Conservation (phyloP, 2,329 filamentous ascomycete species). For the Diaporthe batatas region DNA sequence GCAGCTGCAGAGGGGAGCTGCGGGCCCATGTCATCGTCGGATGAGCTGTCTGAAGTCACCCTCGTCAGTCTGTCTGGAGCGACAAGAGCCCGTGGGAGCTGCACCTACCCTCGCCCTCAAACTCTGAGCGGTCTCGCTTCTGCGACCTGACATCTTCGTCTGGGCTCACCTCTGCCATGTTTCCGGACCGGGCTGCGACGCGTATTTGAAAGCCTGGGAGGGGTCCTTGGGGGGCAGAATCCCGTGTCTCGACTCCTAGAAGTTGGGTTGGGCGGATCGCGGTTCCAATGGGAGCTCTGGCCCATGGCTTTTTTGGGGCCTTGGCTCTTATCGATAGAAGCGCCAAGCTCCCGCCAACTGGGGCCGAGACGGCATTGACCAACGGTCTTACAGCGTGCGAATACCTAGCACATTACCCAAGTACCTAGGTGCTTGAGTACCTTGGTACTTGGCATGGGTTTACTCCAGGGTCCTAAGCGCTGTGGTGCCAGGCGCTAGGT, state of each 20-base stretch:
- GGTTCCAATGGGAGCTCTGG: not conserved
- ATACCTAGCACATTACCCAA: not conserved
- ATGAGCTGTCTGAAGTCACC: constrained; percentile 64
- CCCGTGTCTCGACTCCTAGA: not conserved
- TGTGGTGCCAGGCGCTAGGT: no score
- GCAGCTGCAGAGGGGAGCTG: constrained; percentile 84
- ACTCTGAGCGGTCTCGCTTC: constrained; percentile 70
- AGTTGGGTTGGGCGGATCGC: not conserved
- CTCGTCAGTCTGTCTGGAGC: constrained; percentile 21
- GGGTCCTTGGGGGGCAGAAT: no score
- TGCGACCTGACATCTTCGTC: constrained; percentile 55
- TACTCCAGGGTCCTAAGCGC: not conserved
- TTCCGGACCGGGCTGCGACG: not conserved
- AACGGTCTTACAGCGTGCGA: constrained; percentile 8
- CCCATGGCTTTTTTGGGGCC: not conserved
- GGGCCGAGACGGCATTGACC: constrained; percentile 3
- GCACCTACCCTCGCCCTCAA: constrained; percentile 60
- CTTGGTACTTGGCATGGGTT: not conserved
- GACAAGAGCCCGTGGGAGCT: not conserved
- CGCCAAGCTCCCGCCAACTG: not conserved
- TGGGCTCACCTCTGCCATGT: constrained; percentile 50
- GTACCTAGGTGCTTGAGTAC: no score
- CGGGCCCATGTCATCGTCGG: constrained; percentile 93
- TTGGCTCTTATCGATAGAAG: constrained; percentile 13
- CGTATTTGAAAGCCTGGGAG: not conserved